Conservation (phyloP, 2,329 filamentous ascomycete species). For the Chaetomium sp. region DNA sequence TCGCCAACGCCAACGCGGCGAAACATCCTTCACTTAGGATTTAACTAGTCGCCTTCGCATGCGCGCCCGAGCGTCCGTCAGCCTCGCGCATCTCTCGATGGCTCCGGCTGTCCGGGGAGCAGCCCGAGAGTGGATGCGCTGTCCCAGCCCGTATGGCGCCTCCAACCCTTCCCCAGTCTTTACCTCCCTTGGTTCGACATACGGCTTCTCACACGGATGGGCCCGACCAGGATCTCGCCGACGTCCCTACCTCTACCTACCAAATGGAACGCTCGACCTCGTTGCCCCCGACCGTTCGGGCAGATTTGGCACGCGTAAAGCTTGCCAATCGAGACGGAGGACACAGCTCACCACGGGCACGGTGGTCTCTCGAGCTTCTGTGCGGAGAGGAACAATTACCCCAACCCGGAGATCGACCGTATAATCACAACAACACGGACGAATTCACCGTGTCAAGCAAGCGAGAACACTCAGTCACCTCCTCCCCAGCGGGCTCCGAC, state of each 20-base stretch:
- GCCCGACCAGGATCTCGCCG: not conserved
- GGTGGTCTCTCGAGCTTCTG: not conserved
- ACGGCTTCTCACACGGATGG: conserved; percentile 1
- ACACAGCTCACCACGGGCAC: not conserved
- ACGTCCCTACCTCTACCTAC: conserved; percentile 1
- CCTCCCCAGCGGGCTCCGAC: conserved; percentile 1
- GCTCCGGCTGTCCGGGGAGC: conserved; percentile 15
- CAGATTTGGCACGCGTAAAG: not conserved
- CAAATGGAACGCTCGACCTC: not conserved
- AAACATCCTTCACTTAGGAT: not conserved
- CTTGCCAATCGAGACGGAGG: not conserved
- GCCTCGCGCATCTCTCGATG: conserved; percentile 10
- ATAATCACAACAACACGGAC: conserved; percentile 6
- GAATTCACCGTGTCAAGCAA: conserved; percentile 9
- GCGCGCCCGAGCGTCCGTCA: conserved; percentile 5
- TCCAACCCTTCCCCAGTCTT: not conserved
- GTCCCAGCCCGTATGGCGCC: conserved; percentile 10
- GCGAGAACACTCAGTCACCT: not conserved
- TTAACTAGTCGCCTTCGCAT: conserved; percentile 2
- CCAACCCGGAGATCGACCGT: not conserved
- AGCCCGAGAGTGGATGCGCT: conserved; percentile 12
- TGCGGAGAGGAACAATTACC: not conserved
- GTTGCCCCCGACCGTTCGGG: not conserved
- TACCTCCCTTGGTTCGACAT: not conserved
- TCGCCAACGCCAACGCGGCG: too few species aligned